Base-by-base conservation (phyloP, 805 yeast genomes). In the Naumovozyma dairenensis region DNA sequence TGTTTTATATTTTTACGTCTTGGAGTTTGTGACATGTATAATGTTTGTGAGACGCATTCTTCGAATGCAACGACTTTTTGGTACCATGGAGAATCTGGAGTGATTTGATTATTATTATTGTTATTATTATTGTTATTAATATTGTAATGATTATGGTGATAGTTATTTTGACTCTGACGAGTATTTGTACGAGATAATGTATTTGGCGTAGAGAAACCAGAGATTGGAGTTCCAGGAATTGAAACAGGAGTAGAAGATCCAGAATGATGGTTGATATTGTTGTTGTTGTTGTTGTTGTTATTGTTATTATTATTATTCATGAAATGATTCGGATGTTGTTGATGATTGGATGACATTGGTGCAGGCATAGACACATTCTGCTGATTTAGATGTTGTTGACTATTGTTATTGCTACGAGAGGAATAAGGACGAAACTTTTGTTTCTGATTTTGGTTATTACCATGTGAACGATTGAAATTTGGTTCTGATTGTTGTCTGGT, bases 1-100 rank as follows among this genome's bases (percentile, higher is more conserved):
- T 52, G 46, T 25, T 52, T 54, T 38, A 50, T 51, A 21, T 44
- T 43, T 29, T 53, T 51, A 28, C 55, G 46, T 40, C 53, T 53
- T 29, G 60, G 58, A 4, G 60, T 54, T 36, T 53, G 59, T 2
- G 60, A 55, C 53, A 55, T 51, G 30, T 53, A 49, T 27, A 55
- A 41, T 9, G 63, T 55, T 31, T 58, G 61, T 0, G 60, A 41
- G 4, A 66, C 57, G 37, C 69, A 67, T 39, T 72, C 77, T 44
- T 71, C 76, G 48, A 70, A 72, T 3, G 75, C 72, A 28, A 61
- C 43, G 6, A 71, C 60, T 38, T 72, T 72, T 35, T 66, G 63
- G 40, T 58, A 66, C 63, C 67, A 69, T 13, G 77, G 77, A 5
- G 72, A 53, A 10, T 59, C 60, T 16, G 60, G 46, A 34, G 37